Evolutionary conservation across 345 rosid species (phyloP), one percentile per base, ranked within the genome.

Genomic region (Gossypium raimondii): DNA sequence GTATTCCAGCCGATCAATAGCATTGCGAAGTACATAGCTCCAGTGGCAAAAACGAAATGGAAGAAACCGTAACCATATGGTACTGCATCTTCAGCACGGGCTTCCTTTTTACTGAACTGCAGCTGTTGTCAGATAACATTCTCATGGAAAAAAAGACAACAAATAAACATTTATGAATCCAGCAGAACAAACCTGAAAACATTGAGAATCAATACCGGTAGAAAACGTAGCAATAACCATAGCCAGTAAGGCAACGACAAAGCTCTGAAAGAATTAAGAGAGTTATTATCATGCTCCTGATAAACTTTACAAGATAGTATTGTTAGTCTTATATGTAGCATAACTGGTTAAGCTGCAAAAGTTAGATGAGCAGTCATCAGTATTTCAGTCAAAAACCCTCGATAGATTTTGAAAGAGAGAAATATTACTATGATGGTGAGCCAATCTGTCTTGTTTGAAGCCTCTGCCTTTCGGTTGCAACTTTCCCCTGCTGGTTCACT

Each of bases 1-100:
- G 91, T 88, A 76, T 92, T 94, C 98, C 97, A 94, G 64, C 98
- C 94, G 1, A 94, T 87, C 79, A 94, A 81, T 58, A 92, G 82
- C 98, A 94, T 94, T 22, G 94, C 95, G 3, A 94, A 89, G 86
- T 94, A 94, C 98, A 94, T 94, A 3, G 97, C 92, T 76, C 98
- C 98, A 0, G 97, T 92, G 72, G 97, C 98, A 22, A 94, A 94
- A 41, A 94, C 97, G 60, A 94, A 90, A 85, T 94, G 98, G 85
- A 94, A 94, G 90, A 94, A 94, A 11, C 98, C 98, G 64, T 92
- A 92, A 69, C 97, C 97, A 65, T 94, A 94, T 22, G 98, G 98
- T 57, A 92, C 90, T 60, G 79, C 88, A 79, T 89, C 90, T 62
- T 86, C 94, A 5, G 77, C 68, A 16, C 78, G 84, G 6, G 69